Conservation (phyloP, 2,329 filamentous ascomycete species). For the Lasiodiplodia sp. region DNA sequence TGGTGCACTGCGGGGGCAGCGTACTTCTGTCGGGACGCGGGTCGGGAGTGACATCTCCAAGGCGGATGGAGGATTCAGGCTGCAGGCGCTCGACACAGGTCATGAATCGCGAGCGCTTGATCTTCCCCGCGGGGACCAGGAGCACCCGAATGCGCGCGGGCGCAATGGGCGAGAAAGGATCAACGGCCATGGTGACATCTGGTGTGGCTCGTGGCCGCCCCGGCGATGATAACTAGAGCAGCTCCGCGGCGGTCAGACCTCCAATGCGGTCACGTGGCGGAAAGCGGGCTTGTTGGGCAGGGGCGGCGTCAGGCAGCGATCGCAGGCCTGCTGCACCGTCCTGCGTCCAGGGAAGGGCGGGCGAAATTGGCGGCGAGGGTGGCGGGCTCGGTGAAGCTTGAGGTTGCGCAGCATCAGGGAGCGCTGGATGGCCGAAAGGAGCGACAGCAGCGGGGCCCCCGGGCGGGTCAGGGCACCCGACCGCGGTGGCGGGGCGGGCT, state of each 20-base stretch:
- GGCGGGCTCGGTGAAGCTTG: slow-evolving; percentile 2
- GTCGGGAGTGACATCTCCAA: slow-evolving; percentile 88
- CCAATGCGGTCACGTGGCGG: slow-evolving; percentile 33
- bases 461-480: not conserved
- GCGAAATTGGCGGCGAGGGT: not conserved
- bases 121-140: slow-evolving; percentile 84
- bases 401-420: slow-evolving; percentile 25
- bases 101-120: slow-evolving; percentile 81
- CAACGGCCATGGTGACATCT: slow-evolving; percentile 78
- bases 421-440: slow-evolving; percentile 25
- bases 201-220: slow-evolving; percentile 31
- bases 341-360: not conserved
- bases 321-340: not conserved
- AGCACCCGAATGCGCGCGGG: slow-evolving; percentile 90
- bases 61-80: slow-evolving; percentile 79
- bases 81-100: slow-evolving; percentile 80
- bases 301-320: not conserved
- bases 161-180: slow-evolving; percentile 88
- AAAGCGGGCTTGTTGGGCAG: not conserved
- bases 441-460: slow-evolving; percentile 10
- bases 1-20: slow-evolving; percentile 40
- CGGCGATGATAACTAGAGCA: not conserved
- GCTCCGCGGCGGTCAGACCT: slow-evolving; percentile 24
- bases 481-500: slow-evolving; percentile 1
- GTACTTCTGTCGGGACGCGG: slow-evolving; percentile 84